phyloP scores from a whole-genome alignment of 257 asterid genomes.

The Lycium barbarum region DNA sequence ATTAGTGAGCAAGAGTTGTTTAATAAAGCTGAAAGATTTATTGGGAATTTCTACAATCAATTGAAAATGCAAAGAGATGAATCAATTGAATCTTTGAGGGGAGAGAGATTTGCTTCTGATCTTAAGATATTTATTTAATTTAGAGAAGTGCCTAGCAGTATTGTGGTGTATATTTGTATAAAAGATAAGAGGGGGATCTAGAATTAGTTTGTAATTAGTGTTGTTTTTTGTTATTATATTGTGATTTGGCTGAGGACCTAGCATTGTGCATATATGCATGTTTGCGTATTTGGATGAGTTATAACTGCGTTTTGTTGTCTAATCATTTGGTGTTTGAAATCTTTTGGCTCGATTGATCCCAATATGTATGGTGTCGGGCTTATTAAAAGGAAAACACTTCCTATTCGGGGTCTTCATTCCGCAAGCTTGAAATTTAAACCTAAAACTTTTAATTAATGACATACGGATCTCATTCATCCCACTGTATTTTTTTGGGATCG shows the following conservation, averaged over 20 bases:
- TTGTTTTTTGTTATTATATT: background rate
- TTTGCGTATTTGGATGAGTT: background rate
- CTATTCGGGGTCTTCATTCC: background rate
- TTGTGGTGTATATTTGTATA: background rate
- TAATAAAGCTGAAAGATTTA: conserved; percentile 66
- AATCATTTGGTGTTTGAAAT: background rate
- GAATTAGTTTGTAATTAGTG: background rate
- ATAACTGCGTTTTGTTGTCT: background rate
- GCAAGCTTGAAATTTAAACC: background rate
- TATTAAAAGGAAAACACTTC: background rate
- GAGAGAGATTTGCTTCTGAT: conserved; percentile 16
- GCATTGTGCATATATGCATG: background rate
- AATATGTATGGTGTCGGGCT: too few species aligned
- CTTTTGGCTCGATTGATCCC: background rate
- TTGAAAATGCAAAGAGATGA: conserved; percentile 75
- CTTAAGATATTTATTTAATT: conserved; percentile 31
- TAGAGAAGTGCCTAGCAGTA: background rate
- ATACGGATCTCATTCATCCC: background rate
- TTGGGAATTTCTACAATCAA: conserved; percentile 65
- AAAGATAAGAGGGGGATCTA: background rate
- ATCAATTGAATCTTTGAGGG: conserved; percentile 33
- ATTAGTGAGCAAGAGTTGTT: conserved; percentile 56
- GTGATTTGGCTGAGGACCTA: background rate
- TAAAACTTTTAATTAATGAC: background rate
- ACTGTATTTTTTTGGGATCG: too few species aligned